phyloP scores from a whole-genome alignment of 441 rosid genomes.

The Kokia cookei region DNA sequence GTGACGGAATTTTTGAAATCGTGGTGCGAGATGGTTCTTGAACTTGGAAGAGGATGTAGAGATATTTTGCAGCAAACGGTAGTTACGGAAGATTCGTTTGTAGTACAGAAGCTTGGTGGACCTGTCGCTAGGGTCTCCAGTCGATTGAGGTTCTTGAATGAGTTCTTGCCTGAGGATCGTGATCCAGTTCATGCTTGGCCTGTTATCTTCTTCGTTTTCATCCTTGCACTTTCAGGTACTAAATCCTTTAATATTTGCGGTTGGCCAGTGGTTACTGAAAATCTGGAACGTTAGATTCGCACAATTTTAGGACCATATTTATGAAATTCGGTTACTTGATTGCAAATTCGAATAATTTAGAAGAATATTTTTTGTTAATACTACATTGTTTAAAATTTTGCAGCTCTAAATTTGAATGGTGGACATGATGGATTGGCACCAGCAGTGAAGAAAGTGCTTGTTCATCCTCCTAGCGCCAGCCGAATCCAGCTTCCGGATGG shows the following conservation, averaged over 20 bases:
- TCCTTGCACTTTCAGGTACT: constrained; percentile 74
- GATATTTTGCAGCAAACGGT: constrained; percentile 69
- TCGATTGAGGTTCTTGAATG: constrained; percentile 66
- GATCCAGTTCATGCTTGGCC: constrained; percentile 91
- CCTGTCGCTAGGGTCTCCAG: constrained; percentile 57
- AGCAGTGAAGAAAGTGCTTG: constrained; percentile 43
- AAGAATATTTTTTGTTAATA: not conserved
- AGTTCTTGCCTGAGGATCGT: constrained; percentile 95
- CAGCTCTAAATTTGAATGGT: constrained; percentile 62
- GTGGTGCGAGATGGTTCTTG: constrained; percentile 87
- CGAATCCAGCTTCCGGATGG: constrained; percentile 86
- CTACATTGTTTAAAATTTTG: constrained; percentile 20
- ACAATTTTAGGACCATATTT: not conserved
- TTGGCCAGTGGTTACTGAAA: not conserved
- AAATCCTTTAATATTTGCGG: not conserved
- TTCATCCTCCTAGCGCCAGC: constrained; percentile 68
- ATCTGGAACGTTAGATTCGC: not conserved
- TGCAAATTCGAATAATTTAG: not conserved
- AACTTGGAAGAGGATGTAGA: constrained; percentile 81
- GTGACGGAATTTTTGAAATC: constrained; percentile 65
- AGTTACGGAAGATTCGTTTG: constrained; percentile 67
- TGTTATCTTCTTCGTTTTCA: constrained; percentile 60
- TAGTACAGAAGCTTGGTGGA: constrained; percentile 64
- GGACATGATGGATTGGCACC: constrained; percentile 26
- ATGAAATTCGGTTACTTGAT: not conserved